These are phyloP conservation scores for Penicillium sp. DNA, from an alignment of 2,329 filamentous ascomycete species.

Conservation along the genomic window DNA sequence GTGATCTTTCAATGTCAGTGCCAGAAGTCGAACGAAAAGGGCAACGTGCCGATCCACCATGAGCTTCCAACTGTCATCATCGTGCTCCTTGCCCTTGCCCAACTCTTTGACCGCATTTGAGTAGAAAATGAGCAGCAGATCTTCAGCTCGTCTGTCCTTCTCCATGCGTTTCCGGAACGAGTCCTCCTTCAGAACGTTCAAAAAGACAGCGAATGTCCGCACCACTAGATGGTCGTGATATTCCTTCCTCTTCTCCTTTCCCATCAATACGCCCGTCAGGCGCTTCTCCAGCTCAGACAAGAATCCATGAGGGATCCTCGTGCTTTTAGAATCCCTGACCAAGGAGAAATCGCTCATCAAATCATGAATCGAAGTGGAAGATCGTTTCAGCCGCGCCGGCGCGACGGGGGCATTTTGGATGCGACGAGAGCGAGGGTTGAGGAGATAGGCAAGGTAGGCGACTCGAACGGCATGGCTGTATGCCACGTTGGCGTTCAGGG, in stretches of 20 bases:
- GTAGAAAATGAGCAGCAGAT: slow-evolving; percentile 93
- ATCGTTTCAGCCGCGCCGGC: slow-evolving; percentile 65
- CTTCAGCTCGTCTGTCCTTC: slow-evolving; percentile 89
- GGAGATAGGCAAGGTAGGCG: slow-evolving; percentile 87
- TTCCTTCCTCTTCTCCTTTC: slow-evolving; percentile 79
- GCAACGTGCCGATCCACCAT: slow-evolving; percentile 93
- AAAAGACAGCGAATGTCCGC: slow-evolving; percentile 88
- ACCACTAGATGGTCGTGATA: slow-evolving; percentile 90
- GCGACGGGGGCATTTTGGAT: slow-evolving; percentile 76
- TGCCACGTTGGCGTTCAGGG: slow-evolving; percentile 67
- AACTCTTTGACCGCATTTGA: slow-evolving; percentile 90
- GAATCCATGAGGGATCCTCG: slow-evolving; percentile 69
- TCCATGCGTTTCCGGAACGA: slow-evolving; percentile 88
- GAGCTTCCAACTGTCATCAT: slow-evolving; percentile 85
- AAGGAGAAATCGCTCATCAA: slow-evolving; percentile 82
- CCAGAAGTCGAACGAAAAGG: slow-evolving; percentile 85
- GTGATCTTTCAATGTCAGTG: slow-evolving; percentile 74
- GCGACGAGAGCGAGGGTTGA: slow-evolving; percentile 85
- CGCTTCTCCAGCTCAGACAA: slow-evolving; percentile 71
- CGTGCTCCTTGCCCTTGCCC: slow-evolving; percentile 69
- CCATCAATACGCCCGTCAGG: slow-evolving; percentile 75
- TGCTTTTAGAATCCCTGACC: slow-evolving; percentile 66
- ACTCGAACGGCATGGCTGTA: slow-evolving; percentile 88
- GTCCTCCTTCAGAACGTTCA: slow-evolving; percentile 87
- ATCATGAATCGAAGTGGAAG: slow-evolving; percentile 72